A percentile compares a stretch with the other conserved stretches of the same genome.
These are phyloP conservation scores for Rubia peregrina DNA, from an alignment of 305 asterid genomes.

Conservation along the genomic window DNA sequence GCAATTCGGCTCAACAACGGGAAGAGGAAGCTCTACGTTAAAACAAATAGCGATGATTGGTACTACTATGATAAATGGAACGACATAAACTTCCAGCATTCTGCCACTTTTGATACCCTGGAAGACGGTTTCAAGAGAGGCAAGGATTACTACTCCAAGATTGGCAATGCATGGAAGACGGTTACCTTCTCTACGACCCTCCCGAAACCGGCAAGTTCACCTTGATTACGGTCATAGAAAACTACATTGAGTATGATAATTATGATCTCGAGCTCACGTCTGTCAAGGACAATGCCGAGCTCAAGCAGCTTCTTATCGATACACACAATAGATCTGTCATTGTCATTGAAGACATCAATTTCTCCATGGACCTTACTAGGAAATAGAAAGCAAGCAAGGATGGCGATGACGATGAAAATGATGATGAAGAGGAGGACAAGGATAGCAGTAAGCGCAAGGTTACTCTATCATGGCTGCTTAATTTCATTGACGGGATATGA, in stretches of 20 bases:
- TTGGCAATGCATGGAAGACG: conserved; percentile 19
- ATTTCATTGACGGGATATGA: conserved; percentile 24
- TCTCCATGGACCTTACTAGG: conserved; percentile 11
- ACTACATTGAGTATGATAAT: conserved; percentile 16
- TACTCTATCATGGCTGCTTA: conserved; percentile 23
- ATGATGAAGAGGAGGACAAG: not conserved
- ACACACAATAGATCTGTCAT: conserved; percentile 12
- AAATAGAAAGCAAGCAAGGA: not conserved
- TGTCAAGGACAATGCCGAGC: conserved; percentile 5
- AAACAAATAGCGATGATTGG: conserved; percentile 2
- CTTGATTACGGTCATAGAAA: conserved; percentile 21
- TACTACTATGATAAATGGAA: conserved; percentile 14
- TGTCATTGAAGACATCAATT: conserved; percentile 26
- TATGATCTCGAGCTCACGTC: conserved; percentile 22
- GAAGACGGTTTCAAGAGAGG: conserved; percentile 14
- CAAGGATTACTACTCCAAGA: conserved; percentile 16
- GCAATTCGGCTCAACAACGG: conserved; percentile 1
- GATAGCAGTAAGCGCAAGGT: not conserved
- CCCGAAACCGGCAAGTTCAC: conserved; percentile 23
- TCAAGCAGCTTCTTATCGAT: conserved; percentile 13
- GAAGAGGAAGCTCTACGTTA: conserved; percentile 15
- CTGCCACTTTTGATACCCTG: conserved; percentile 18
- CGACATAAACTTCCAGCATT: conserved; percentile 11
- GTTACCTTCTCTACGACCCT: not conserved
- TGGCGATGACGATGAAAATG: not conserved